These are phyloP conservation scores for Conoideocrella luteorostrata DNA, from an alignment of 2,329 filamentous ascomycete species.

Conservation along the genomic window DNA sequence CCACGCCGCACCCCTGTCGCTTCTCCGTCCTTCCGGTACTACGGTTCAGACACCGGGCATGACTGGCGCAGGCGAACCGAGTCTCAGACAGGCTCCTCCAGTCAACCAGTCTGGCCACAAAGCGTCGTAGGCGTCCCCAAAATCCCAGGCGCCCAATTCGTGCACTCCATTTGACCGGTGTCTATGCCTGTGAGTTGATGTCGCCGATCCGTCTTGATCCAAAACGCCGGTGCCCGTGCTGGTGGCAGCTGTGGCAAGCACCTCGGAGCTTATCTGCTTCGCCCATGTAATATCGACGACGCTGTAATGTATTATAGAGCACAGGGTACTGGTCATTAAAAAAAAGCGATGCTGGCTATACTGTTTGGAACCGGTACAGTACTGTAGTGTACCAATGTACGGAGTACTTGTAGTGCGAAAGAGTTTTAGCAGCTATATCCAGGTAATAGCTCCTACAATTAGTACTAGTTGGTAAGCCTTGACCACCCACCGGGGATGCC, in stretches of 20 bases:
- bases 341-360: too few species aligned
- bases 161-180: background rate
- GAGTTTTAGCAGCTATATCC: too few species aligned
- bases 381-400: too few species aligned
- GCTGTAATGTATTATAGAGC: too few species aligned
- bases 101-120: background rate
- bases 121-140: background rate
- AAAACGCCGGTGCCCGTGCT: background rate
- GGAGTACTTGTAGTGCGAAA: too few species aligned
- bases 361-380: too few species aligned
- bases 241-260: background rate
- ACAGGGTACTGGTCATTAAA: too few species aligned
- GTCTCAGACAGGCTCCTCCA: background rate
- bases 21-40: conserved; percentile 7
- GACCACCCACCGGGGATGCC: background rate
- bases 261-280: background rate
- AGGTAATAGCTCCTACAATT: too few species aligned
- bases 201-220: conserved; percentile 2
- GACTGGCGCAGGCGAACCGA: conserved; percentile 1
- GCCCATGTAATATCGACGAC: background rate
- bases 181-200: background rate
- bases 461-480: background rate
- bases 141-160: background rate
- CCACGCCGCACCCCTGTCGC: conserved; percentile 8
- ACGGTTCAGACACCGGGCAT: conserved; percentile 5